Conservation (phyloP, 345 rosid species). For the Eucalyptus shirleyi region DNA sequence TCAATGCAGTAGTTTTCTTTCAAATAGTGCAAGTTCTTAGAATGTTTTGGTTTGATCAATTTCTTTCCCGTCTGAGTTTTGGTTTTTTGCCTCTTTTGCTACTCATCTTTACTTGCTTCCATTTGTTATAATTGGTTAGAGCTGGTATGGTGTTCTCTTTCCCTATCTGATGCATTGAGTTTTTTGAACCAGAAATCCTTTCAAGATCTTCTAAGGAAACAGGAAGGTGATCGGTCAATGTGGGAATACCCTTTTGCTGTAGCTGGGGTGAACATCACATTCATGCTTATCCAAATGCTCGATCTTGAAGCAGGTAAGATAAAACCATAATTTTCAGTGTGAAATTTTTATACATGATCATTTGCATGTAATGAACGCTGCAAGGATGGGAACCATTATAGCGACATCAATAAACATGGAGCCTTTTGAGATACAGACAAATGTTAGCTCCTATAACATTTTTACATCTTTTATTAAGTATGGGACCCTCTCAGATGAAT, state of each 20-base stretch:
- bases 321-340: not conserved
- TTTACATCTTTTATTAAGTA: not conserved
- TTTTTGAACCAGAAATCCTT: constrained; percentile 56
- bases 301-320: constrained; percentile 95
- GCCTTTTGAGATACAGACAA: not conserved
- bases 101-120: not conserved
- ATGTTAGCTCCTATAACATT: not conserved
- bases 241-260: constrained; percentile 99
- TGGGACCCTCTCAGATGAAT: not conserved
- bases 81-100: not conserved
- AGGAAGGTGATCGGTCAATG: constrained; percentile 82
- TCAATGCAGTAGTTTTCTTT: not conserved
- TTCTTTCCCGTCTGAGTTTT: not conserved
- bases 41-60: not conserved
- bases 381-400: not conserved
- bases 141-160: not conserved
- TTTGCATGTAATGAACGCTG: not conserved
- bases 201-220: constrained; percentile 84
- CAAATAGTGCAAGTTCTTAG: not conserved
- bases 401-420: not conserved
- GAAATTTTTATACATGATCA: not conserved
- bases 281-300: constrained; percentile 99
- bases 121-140: not conserved
- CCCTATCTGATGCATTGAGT: not conserved
- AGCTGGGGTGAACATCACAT: constrained; percentile 95